phyloP scores from a whole-genome alignment of 108 stramenopile genomes.

The Thalassiosira profunda region DNA sequence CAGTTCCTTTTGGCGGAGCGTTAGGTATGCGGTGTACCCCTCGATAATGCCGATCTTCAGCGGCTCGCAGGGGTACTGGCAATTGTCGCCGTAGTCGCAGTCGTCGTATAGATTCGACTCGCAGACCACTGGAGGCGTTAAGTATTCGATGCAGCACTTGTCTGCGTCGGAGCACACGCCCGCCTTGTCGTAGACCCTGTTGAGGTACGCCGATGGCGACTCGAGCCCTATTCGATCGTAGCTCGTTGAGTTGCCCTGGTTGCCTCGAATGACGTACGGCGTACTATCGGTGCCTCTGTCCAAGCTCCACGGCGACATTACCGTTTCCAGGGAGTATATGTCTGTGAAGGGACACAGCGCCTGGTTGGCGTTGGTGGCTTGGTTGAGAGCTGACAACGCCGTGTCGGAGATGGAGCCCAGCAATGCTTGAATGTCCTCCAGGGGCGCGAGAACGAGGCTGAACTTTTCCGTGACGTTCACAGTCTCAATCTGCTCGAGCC shows the following conservation, averaged over 20 bases:
- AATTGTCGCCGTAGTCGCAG: constrained; percentile 44
- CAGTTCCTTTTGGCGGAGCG: constrained; percentile 23
- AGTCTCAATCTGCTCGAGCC: constrained; percentile 24
- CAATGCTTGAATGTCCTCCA: constrained; percentile 30
- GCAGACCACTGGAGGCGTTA: constrained; percentile 14
- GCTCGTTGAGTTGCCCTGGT: constrained; percentile 15
- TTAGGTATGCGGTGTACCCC: constrained; percentile 17
- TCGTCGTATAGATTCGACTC: constrained; percentile 13
- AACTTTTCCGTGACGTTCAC: constrained; percentile 42
- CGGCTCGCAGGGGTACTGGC: constrained; percentile 32
- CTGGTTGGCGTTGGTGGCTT: constrained; percentile 28
- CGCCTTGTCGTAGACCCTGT: constrained; percentile 47
- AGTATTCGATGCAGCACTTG: constrained; percentile 34
- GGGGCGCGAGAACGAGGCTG: constrained; percentile 28
- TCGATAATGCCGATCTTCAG: constrained; percentile 28
- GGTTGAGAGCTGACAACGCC: constrained; percentile 27
- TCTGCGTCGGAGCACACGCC: constrained; percentile 27
- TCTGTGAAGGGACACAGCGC: constrained; percentile 37
- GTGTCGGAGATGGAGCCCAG: constrained; percentile 26
- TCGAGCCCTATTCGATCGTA: constrained; percentile 31
- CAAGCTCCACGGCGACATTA: constrained; percentile 37
- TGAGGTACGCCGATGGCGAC: constrained; percentile 18
- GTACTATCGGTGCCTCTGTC: constrained; percentile 6
- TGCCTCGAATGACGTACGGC: constrained; percentile 38
- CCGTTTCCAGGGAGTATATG: constrained; percentile 30